Conservation (phyloP, 305 asterid species). For the Solanum aculeatissimum region DNA sequence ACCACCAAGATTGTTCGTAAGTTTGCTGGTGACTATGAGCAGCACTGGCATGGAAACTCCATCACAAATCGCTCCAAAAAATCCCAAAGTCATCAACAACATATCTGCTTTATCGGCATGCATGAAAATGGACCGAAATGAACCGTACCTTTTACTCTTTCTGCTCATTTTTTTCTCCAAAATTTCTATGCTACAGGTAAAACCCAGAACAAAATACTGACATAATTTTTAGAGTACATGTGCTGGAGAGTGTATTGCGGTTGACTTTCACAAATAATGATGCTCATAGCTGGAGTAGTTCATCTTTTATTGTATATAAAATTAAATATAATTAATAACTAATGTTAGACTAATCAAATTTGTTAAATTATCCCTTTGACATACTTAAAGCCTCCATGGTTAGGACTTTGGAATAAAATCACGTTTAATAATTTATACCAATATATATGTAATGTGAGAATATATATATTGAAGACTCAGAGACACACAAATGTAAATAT, state of each 20-base stretch:
- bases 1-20: conserved; percentile 61
- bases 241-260: background rate
- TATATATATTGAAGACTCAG: background rate
- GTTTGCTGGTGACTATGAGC: conserved; percentile 50
- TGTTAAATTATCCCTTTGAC: background rate
- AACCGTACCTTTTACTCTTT: conserved; percentile 7
- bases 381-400: background rate
- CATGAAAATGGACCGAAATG: conserved; percentile 58
- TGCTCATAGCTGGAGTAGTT: background rate
- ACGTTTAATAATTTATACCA: background rate
- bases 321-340: background rate
- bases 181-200: background rate
- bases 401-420: no score
- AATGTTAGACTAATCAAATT: background rate
- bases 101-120: conserved; percentile 57
- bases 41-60: conserved; percentile 58
- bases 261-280: conserved; percentile 20
- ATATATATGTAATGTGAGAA: background rate
- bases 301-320: background rate
- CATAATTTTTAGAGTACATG: background rate
- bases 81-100: conserved; percentile 49
- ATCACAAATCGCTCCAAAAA: conserved; percentile 63
- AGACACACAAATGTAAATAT: background rate
- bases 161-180: background rate
- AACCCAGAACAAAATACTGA: background rate